Evolutionary conservation across 805 yeast species (phyloP).

Genomic region (Zygotorulaspora sp.): DNA sequence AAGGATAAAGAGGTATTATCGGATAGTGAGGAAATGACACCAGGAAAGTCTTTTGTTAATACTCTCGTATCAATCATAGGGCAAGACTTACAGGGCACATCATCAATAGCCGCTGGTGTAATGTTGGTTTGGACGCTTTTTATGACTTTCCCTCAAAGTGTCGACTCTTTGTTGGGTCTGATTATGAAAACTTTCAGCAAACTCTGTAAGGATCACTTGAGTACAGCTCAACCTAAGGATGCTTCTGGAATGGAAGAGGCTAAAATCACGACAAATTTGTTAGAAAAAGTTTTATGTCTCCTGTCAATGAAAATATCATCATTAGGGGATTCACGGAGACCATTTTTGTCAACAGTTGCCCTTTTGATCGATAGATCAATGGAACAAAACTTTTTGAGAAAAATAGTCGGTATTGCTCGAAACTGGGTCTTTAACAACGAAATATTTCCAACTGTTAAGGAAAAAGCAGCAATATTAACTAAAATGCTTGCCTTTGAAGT

Average conservation of each 20-base stretch:
- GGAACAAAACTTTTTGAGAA: slow-evolving; percentile 68
- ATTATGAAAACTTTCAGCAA: slow-evolving; percentile 86
- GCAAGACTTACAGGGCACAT: slow-evolving; percentile 69
- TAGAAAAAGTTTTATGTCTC: slow-evolving; percentile 72
- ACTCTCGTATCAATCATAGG: slow-evolving; percentile 63
- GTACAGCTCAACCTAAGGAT: slow-evolving; percentile 42
- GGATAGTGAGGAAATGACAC: slow-evolving; percentile 56
- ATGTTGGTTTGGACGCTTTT: slow-evolving; percentile 79
- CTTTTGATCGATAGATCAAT: slow-evolving; percentile 85
- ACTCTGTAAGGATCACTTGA: slow-evolving; percentile 81
- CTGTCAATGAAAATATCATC: slow-evolving; percentile 76
- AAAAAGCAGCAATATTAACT: slow-evolving; percentile 87
- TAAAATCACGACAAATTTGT: slow-evolving; percentile 66
- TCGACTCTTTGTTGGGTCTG: slow-evolving; percentile 70
- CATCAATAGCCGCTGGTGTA: slow-evolving; percentile 83
- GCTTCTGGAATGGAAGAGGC: slow-evolving; percentile 59
- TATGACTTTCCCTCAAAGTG: slow-evolving; percentile 61
- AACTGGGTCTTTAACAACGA: slow-evolving; percentile 88
- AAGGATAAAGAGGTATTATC: slow-evolving; percentile 43
- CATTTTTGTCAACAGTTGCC: slow-evolving; percentile 79
- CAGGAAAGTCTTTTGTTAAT: slow-evolving; percentile 55
- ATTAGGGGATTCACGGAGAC: slow-evolving; percentile 91
- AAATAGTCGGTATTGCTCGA: slow-evolving; percentile 72
- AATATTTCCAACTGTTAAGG: slow-evolving; percentile 89
- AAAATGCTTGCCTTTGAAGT: slow-evolving; percentile 92